phyloP scores from a whole-genome alignment of 1,139 yeast species.

The Blastobotrys proliferans region DNA sequence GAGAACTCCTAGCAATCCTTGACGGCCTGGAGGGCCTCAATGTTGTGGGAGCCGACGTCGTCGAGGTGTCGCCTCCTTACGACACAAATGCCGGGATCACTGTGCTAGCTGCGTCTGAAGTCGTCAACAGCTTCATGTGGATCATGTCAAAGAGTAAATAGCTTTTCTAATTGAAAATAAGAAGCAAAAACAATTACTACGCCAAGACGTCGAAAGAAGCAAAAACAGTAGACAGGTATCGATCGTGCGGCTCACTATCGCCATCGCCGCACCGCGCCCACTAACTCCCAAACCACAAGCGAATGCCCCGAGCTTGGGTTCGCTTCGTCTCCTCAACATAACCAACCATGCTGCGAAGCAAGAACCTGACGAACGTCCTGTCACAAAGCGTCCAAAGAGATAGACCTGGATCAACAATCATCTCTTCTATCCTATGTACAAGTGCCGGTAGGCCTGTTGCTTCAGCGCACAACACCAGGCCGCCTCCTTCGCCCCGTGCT shows the following conservation, averaged over 20 bases:
- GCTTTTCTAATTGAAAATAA: too few species aligned
- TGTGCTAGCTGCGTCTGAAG: conserved; percentile 71
- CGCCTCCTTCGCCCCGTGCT: conserved; percentile 23
- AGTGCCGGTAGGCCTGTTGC: conserved; percentile 27
- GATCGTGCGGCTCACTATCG: too few species aligned
- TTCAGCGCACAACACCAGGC: conserved; percentile 26
- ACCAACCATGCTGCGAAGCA: conserved; percentile 25
- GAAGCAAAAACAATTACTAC: too few species aligned
- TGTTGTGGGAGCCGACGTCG: conserved; percentile 73
- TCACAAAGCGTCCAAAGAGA: conserved; percentile 28
- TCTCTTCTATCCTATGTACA: conserved; percentile 29
- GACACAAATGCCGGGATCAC: conserved; percentile 63
- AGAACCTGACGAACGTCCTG: conserved; percentile 26
- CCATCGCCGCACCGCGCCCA: too few species aligned
- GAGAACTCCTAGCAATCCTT: conserved; percentile 62
- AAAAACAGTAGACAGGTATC: too few species aligned
- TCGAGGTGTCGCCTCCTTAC: conserved; percentile 72
- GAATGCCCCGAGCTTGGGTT: too few species aligned
- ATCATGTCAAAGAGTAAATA: too few species aligned
- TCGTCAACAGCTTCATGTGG: conserved; percentile 38
- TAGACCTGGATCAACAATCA: conserved; percentile 19
- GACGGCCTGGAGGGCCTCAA: conserved; percentile 56
- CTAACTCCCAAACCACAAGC: too few species aligned
- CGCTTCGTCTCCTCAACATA: too few species aligned
- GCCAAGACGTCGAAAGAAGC: too few species aligned